Evolutionary conservation across 176 grass and related monocot species (phyloP).

Genomic region (Oryza punctata): DNA sequence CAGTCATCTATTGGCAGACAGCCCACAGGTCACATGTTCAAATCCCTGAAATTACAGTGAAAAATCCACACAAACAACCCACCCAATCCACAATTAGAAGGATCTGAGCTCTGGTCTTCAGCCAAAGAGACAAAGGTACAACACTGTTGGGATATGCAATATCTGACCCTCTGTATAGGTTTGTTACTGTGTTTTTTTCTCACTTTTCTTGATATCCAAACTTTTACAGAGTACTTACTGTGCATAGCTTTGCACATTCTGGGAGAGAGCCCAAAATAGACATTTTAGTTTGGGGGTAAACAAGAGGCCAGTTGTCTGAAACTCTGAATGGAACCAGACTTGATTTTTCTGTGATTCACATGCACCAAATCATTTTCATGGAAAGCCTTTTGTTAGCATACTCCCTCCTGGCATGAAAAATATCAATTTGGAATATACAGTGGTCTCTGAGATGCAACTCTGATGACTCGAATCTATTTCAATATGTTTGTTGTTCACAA

Average conservation of each 20-base stretch:
- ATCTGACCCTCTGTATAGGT: not conserved
- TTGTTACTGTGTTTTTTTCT: not conserved
- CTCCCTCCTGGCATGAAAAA: not conserved
- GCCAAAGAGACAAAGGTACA: too few species aligned
- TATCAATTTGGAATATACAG: not conserved
- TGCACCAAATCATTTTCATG: constrained; percentile 21
- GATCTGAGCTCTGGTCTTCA: too few species aligned
- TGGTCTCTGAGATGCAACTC: not conserved
- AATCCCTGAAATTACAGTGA: too few species aligned
- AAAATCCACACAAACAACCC: too few species aligned
- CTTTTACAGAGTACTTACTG: constrained; percentile 10
- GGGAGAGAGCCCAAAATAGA: not conserved
- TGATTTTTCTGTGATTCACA: not conserved
- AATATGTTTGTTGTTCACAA: too few species aligned
- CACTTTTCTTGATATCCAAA: constrained; percentile 3
- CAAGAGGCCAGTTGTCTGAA: not conserved
- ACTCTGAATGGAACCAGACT: not conserved
- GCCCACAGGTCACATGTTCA: too few species aligned
- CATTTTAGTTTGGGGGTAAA: not conserved
- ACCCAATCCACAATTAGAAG: too few species aligned
- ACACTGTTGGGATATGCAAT: too few species aligned
- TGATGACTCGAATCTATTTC: too few species aligned
- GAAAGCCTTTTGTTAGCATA: not conserved
- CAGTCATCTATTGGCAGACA: too few species aligned
- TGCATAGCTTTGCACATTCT: not conserved